Evolutionary conservation across 2,329 filamentous ascomycete species (phyloP), one percentile per base, ranked within the genome.

Genomic region (Blumeria graminis): DNA sequence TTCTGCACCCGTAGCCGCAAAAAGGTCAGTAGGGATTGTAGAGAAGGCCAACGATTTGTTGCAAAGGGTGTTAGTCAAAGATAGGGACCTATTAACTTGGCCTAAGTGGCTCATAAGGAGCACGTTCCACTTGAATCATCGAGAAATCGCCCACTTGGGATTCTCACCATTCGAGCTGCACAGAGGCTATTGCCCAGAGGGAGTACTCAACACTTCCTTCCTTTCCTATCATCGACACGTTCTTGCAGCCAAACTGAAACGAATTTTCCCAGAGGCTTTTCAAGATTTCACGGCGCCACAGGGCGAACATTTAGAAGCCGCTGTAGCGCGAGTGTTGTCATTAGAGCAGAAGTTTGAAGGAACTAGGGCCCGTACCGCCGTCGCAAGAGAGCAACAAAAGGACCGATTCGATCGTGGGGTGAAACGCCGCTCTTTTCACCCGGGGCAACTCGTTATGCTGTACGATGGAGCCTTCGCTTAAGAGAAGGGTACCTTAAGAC

Each of bases 31-130:
- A 3, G 33, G 56, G 7, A 57, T 57, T 14, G 16, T 41, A 11
- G 56, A 57, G 18, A 57, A 57, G n/a, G 41, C 51, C n/a, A 48
- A 51, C 14, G 43, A 55, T 43, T 38, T 57, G 11, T 13, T 54
- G 6, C 38, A 57, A 32, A 7, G 33, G 8, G 46, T 54, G 8
- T 10, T 56, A 3, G 22, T 45, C 10, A 50, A 50, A 36, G 35
- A 10, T 7, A 14, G n/a, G 13, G 9, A 28, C 3, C 16, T 1
- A 18, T 56, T 32, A 13, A 11, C 7, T 9, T 46, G 41, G 41
- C n/a, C 41, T 28, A 28, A 28, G 22, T 4, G 1, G 22, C 22
- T 28, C 22, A 28, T 4, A 28, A 28, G 22, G 22, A 28, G 48
- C 13, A 33, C 32, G 13, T 48, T 28, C 18, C 18, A 48, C 13